These are phyloP conservation scores for Pythium apleroticum DNA, from an alignment of 352 stramenopile species.

Conservation along the genomic window DNA sequence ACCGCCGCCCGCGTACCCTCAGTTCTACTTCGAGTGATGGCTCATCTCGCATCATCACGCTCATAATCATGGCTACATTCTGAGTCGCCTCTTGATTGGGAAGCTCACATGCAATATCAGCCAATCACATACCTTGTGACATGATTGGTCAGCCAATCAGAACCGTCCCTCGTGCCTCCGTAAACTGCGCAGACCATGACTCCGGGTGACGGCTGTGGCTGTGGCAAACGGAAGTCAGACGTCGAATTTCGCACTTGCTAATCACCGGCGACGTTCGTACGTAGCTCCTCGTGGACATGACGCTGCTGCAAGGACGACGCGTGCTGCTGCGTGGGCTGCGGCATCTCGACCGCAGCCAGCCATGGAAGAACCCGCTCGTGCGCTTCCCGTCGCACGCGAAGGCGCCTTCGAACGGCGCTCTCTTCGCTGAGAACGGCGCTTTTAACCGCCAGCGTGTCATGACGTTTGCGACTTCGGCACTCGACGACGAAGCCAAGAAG, in stretches of 20 bases:
- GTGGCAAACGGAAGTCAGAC: slow-evolving; percentile 3
- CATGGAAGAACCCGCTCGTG: slow-evolving; percentile 22
- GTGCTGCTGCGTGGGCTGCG: slow-evolving; percentile 29
- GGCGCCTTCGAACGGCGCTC: neutral
- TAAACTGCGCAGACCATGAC: neutral
- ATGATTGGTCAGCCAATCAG: slow-evolving; percentile 1
- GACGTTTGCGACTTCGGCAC: slow-evolving; percentile 25
- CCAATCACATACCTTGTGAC: neutral
- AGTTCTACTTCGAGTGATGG: slow-evolving; percentile 3
- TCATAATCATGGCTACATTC: slow-evolving; percentile 3
- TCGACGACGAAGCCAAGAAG: slow-evolving; percentile 25
- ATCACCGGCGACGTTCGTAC: slow-evolving; percentile 5
- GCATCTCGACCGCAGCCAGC: slow-evolving; percentile 28
- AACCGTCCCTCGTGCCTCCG: neutral
- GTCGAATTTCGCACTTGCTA: neutral
- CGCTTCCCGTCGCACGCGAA: neutral
- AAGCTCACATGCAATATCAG: neutral
- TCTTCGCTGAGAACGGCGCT: neutral
- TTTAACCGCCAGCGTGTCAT: slow-evolving; percentile 14
- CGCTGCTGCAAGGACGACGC: slow-evolving; percentile 23
- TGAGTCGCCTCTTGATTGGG: neutral
- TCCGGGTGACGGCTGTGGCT: neutral
- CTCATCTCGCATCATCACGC: neutral
- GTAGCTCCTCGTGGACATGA: slow-evolving; percentile 10
- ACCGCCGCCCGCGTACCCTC: neutral